These are phyloP conservation scores for Rhododendron griersonianum DNA, from an alignment of 148 eudicot genomes.

Conservation along the genomic window DNA sequence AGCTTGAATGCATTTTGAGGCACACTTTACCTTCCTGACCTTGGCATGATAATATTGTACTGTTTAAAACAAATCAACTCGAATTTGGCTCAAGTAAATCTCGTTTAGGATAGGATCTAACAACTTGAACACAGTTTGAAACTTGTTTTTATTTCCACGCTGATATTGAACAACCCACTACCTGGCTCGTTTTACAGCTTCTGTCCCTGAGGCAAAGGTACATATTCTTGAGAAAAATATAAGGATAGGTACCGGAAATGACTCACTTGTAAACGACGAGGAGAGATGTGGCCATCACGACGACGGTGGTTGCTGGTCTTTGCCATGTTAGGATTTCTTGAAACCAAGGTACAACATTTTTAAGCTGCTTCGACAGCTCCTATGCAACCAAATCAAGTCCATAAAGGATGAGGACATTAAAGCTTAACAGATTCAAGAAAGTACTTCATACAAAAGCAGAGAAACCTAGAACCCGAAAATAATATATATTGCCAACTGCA, in stretches of 20 bases:
- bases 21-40: background rate
- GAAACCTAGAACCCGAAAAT: background rate
- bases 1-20: slow-evolving; percentile 1
- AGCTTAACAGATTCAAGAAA: background rate
- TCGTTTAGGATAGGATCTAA: background rate
- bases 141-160: background rate
- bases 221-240: background rate
- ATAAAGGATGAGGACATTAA: background rate
- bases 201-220: background rate
- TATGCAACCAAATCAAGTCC: slow-evolving; percentile 12
- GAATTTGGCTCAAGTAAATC: background rate
- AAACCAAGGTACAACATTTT: slow-evolving; percentile 33
- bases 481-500: background rate
- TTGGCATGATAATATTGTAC: background rate
- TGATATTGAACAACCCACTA: background rate
- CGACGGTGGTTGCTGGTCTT: slow-evolving; percentile 40
- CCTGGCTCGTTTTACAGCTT: background rate
- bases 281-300: slow-evolving; percentile 31
- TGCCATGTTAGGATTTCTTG: slow-evolving; percentile 54
- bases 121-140: background rate
- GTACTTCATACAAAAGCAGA: background rate
- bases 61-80: background rate
- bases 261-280: slow-evolving; percentile 63
- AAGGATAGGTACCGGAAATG: background rate
- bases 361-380: slow-evolving; percentile 60